phyloP scores from a whole-genome alignment of 805 yeast species.

The Cyberlindnera galapagoensis region DNA sequence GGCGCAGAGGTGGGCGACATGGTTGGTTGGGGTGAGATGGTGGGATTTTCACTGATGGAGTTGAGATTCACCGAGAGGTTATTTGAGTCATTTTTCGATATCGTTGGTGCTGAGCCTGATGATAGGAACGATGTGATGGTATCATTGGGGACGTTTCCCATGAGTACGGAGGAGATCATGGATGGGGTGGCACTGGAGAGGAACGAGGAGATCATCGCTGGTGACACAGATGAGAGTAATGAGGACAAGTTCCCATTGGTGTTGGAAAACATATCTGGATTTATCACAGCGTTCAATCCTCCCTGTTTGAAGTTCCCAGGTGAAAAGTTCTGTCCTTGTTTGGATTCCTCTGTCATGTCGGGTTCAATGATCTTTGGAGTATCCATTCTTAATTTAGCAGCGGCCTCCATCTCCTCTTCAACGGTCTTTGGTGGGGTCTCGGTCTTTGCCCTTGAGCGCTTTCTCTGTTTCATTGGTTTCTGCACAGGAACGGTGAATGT shows the following conservation, averaged over 20 bases:
- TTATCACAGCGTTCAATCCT: no score
- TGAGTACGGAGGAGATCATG: not conserved
- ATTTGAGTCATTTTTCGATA: constrained; percentile 4
- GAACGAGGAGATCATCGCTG: no score
- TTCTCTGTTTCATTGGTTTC: no score
- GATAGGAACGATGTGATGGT: not conserved
- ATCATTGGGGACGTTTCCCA: not conserved
- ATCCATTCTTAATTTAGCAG: no score
- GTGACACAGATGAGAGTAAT: no score
- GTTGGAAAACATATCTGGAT: no score
- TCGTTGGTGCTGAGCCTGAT: not conserved
- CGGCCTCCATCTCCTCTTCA: constrained; percentile 1
- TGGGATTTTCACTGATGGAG: constrained; percentile 24
- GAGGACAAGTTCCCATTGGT: no score
- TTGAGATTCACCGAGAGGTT: constrained; percentile 19
- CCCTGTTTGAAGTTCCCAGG: no score
- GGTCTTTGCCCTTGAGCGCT: not conserved
- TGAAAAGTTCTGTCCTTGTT: no score
- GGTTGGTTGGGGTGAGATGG: constrained; percentile 25
- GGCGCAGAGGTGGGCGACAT: constrained; percentile 23
- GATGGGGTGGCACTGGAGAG: not conserved
- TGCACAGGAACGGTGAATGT: constrained; percentile 50
- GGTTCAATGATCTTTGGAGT: constrained; percentile 4
- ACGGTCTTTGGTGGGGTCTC: not conserved
- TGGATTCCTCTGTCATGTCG: not conserved